Percentiles rank a stretch among this genome's conserved stretches.
phyloP scores from a whole-genome alignment of 2,329 filamentous ascomycete genomes.

The Fusarium siculi region DNA sequence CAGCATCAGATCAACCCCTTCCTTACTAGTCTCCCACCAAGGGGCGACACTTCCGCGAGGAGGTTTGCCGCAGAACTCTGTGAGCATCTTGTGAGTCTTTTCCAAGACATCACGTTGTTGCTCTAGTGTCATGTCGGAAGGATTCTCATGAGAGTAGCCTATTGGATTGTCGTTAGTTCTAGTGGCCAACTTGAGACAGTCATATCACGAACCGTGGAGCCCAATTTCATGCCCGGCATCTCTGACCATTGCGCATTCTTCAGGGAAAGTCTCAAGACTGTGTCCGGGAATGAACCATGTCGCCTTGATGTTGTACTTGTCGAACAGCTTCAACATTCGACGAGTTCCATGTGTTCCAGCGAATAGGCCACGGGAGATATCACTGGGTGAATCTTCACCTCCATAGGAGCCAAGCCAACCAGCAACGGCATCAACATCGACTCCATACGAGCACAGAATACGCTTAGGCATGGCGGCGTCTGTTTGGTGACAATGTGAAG shows the following conservation, averaged over 20 bases:
- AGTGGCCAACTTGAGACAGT: fast-evolving
- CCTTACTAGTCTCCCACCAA: conserved; percentile 77
- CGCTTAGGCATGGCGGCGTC: background rate
- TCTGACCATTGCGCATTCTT: conserved; percentile 56
- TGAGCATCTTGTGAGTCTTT: conserved; percentile 78
- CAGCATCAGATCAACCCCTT: conserved; percentile 72
- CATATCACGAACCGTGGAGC: conserved; percentile 60
- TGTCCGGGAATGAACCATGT: conserved; percentile 64
- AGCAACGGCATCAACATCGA: conserved; percentile 80
- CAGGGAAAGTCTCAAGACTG: conserved; percentile 60
- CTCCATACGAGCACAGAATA: conserved; percentile 61
- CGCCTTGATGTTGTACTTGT: conserved; percentile 77
- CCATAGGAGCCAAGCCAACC: conserved; percentile 82
- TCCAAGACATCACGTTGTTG: conserved; percentile 81
- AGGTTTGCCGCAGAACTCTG: conserved; percentile 74
- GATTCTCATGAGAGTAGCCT: conserved; percentile 79
- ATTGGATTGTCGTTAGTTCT: fast-evolving
- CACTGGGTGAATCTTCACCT: conserved; percentile 74
- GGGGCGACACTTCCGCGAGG: conserved; percentile 79
- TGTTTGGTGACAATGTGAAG: background rate
- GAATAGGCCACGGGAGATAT: conserved; percentile 57
- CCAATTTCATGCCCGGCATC: conserved; percentile 62
- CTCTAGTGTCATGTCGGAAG: conserved; percentile 75
- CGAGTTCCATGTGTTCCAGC: conserved; percentile 74
- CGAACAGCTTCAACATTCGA: conserved; percentile 75